Conservation (phyloP, 192 early-diverging fungal species). For the Rhizophagus prolifer region DNA sequence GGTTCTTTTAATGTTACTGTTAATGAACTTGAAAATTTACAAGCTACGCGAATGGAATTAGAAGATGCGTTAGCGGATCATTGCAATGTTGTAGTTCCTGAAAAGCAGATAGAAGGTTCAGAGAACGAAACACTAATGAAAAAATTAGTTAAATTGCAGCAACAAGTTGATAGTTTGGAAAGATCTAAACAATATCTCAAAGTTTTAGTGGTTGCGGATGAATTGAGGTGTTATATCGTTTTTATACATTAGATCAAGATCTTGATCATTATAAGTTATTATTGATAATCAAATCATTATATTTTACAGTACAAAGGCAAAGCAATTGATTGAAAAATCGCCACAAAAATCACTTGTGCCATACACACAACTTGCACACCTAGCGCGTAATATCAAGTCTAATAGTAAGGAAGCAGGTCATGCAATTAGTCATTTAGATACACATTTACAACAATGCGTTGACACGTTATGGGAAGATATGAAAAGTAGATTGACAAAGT, state of each 20-base stretch:
- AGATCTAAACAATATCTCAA: constrained; percentile 46
- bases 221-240: constrained; percentile 40
- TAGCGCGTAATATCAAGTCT: constrained; percentile 34
- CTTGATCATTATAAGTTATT: not conserved
- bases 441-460: constrained; percentile 35
- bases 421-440: constrained; percentile 36
- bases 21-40: constrained; percentile 24
- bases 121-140: constrained; percentile 10
- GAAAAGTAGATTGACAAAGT: constrained; percentile 47
- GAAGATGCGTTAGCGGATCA: constrained; percentile 14
- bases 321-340: constrained; percentile 38
- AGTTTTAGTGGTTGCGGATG: constrained; percentile 40
- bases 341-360: constrained; percentile 41
- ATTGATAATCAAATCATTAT: not conserved
- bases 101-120: not conserved
- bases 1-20: constrained; percentile 3
- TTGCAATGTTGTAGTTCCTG: not conserved
- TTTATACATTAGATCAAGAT: constrained; percentile 15
- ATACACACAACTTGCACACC: constrained; percentile 41
- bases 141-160: constrained; percentile 36
- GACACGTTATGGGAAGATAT: constrained; percentile 47
- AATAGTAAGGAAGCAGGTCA: constrained; percentile 17
- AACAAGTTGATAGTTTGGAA: constrained; percentile 33
- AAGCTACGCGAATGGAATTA: constrained; percentile 19
- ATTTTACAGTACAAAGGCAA: constrained; percentile 35